phyloP scores from a whole-genome alignment of 345 rosid species.

The Hirschfeldia incana region DNA sequence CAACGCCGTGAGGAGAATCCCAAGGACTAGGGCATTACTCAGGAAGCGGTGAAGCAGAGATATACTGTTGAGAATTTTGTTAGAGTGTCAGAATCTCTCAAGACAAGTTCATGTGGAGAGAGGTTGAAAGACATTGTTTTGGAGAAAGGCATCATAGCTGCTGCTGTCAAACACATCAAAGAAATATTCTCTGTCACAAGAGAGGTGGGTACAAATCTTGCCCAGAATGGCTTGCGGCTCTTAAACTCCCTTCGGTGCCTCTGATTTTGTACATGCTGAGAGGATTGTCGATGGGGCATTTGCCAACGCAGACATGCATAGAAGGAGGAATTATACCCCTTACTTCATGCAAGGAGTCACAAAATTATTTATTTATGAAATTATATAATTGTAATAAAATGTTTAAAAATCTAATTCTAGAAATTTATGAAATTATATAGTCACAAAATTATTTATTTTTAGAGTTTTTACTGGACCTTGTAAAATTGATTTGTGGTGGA shows the following conservation, averaged over 20 bases:
- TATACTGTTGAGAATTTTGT: conserved; percentile 88
- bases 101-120: conserved; percentile 98
- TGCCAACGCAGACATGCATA: conserved; percentile 80
- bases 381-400: no score
- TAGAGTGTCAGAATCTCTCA: conserved; percentile 92
- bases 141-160: conserved; percentile 82
- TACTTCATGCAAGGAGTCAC: conserved; percentile 98
- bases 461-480: no score
- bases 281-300: conserved; percentile 95
- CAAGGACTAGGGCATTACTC: conserved; percentile 66
- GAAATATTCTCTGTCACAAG: conserved; percentile 76
- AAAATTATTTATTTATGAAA: no score
- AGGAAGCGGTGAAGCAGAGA: conserved; percentile 75
- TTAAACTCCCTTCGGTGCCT: conserved; percentile 89
- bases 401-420: no score
- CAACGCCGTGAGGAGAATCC: conserved; percentile 66
- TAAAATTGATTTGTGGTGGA: no score
- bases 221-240: conserved; percentile 69
- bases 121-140: conserved; percentile 88
- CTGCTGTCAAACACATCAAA: conserved; percentile 76
- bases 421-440: no score
- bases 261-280: conserved; percentile 83
- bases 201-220: conserved; percentile 74
- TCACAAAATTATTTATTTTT: no score
- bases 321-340: conserved; percentile 76